phyloP scores from a whole-genome alignment of 371 early-diverging fungal species.

The Syncephalis plumigaleata region DNA sequence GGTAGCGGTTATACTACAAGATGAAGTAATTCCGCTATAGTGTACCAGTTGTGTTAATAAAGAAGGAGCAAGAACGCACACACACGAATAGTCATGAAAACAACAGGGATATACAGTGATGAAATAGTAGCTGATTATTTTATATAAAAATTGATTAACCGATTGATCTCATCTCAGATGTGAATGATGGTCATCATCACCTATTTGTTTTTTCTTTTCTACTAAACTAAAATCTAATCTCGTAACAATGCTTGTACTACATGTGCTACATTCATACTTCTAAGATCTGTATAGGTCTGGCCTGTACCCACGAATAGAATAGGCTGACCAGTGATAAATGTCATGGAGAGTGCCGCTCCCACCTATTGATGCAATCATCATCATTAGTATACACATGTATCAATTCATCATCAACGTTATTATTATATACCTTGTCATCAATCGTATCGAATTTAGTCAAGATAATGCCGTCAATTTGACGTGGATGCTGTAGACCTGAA shows the following conservation, averaged over 20 bases:
- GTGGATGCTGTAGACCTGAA: slow-evolving; percentile 51
- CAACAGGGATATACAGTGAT: too few species aligned
- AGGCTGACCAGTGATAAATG: slow-evolving; percentile 91
- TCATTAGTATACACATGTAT: too few species aligned
- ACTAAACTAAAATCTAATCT: not conserved
- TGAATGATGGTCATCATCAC: too few species aligned
- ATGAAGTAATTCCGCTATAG: too few species aligned
- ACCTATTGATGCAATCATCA: slow-evolving; percentile 26
- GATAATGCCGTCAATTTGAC: slow-evolving; percentile 95
- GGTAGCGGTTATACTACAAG: too few species aligned
- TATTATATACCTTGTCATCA: slow-evolving; percentile 94
- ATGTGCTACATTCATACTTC: slow-evolving; percentile 68
- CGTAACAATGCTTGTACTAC: slow-evolving; percentile 67
- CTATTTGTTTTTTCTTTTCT: too few species aligned
- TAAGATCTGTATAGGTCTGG: slow-evolving; percentile 95
- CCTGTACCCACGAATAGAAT: slow-evolving; percentile 99
- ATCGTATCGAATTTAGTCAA: slow-evolving; percentile 98
- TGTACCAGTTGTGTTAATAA: too few species aligned
- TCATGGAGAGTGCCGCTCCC: slow-evolving; percentile 95
- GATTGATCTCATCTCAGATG: too few species aligned
- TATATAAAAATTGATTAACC: too few species aligned
- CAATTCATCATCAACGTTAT: slow-evolving; percentile 89
- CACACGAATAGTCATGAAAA: too few species aligned
- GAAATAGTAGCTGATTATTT: too few species aligned
- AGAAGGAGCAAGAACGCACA: too few species aligned